Evolutionary conservation across 192 early-diverging fungal species (phyloP), one percentile per base, ranked within the genome.

Genomic region (Podila horticola): DNA sequence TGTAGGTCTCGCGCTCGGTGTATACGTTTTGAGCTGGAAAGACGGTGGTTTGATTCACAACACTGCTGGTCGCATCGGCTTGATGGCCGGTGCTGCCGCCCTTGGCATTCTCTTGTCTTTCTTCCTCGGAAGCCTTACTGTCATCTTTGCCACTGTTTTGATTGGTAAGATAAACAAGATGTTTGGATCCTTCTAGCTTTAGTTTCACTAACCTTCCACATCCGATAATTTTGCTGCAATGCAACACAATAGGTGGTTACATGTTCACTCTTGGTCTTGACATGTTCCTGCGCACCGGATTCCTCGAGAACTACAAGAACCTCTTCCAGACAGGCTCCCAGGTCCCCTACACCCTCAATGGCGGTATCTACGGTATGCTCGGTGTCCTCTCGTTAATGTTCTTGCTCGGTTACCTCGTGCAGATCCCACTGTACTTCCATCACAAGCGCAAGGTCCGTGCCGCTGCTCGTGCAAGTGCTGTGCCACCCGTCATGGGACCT

Each of bases 251-350:
- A 71, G 69, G 69, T 34, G 69, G 69, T n/a, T 71, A 71, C 59
- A 71, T 71, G 69, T 71, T 71, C 41, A 71, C 69, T 1, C 41
- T 71, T 41, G 69, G 69, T 36, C 58, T 71, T 19, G 69, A 71
- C 31, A 71, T 71, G 69, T 71, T 71, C 31, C 69, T 71, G 19
- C 69, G 69, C n/a, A 71, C 69, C 3, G 69, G 69, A 6, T 71
- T 71, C 45, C 69, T 71, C 59, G 69, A 71, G 29, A 71, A 71
- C 48, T 71, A 71, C 48, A 62, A 71, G 69, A 0, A 71, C 48
- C 58, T 71, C 38, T 71, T 71, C 69, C 41, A 45, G 6, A 62
- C 69, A n/a, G 60, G 69, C 19, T 24, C 36, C 30, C 4, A 45
- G 5, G 69, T 71, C 28, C 69, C 69, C 5, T 71, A 71, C 29